These are phyloP conservation scores for Catunica adiposa DNA, from an alignment of 2,329 filamentous ascomycete genomes.

Conservation along the genomic window DNA sequence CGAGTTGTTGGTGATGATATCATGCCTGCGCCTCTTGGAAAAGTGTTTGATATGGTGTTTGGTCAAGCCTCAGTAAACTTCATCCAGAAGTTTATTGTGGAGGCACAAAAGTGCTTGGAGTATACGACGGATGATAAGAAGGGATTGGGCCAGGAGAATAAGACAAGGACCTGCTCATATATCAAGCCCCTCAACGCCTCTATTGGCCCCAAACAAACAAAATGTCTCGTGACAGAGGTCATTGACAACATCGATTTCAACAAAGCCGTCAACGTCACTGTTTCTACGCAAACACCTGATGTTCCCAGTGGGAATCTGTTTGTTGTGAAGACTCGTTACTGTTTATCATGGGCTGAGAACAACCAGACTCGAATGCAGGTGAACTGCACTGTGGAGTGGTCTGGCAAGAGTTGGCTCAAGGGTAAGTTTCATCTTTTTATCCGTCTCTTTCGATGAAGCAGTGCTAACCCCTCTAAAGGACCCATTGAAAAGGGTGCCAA, in stretches of 20 bases:
- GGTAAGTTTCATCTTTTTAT: conserved; percentile 45
- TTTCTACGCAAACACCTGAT: conserved; percentile 79
- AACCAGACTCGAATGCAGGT: conserved; percentile 74
- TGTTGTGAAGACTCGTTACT: conserved; percentile 82
- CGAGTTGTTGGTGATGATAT: conserved; percentile 71
- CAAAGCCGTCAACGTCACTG: conserved; percentile 66
- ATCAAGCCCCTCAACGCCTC: conserved; percentile 75
- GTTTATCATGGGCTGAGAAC: conserved; percentile 77
- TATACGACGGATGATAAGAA: conserved; percentile 73
- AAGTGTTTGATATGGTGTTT: conserved; percentile 79
- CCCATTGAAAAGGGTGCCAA: conserved; percentile 92
- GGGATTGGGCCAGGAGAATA: conserved; percentile 58
- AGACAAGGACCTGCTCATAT: conserved; percentile 61
- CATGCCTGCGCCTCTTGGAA: conserved; percentile 74
- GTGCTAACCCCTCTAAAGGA: conserved; percentile 32
- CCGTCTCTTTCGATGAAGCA: background rate
- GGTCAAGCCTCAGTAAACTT: conserved; percentile 63
- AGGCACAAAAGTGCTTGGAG: conserved; percentile 81
- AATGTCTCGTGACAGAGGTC: conserved; percentile 74
- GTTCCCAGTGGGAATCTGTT: conserved; percentile 91
- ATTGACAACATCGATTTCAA: conserved; percentile 78
- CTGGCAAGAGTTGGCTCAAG: conserved; percentile 94
- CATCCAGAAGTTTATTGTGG: conserved; percentile 72
- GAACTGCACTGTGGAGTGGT: conserved; percentile 89
- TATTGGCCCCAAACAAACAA: conserved; percentile 86